Evolutionary conservation across 2,329 filamentous ascomycete species (phyloP), one percentile per base, ranked within the genome.

Genomic region (Xylariaceae sp.): DNA sequence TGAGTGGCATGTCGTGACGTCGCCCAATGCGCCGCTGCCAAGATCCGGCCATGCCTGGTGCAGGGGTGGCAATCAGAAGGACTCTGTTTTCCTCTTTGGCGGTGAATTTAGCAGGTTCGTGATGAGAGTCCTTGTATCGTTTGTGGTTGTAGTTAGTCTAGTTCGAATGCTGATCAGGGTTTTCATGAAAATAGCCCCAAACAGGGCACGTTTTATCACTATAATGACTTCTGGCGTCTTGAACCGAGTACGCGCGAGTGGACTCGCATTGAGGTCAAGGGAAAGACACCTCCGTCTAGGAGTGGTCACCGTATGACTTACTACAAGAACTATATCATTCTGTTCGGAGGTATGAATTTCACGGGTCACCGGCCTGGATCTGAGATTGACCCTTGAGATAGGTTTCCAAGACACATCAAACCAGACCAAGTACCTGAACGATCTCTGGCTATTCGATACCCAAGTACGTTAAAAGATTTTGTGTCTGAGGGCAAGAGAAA

Each of bases 141-240:
- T 6, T 34, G 10, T 42, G 57, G 34, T n/a, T 37, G 11, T 39
- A 35, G 42, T n/a, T n/a, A 17, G 10, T 56, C 37, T 23, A 56
- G 15, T 18, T 30, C 55, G 4, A 51, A 59, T 56, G 34, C 62
- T 63, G 50, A 63, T 55, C 7, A 17, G 37, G 56, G 17, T 35
- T 9, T 55, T n/a, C 30, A 58, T 30, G 23, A 30, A 4, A 30
- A 30, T 55, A 64, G 63, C 55, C 63, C 63, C 18, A 64, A 64
- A 53, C 63, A 64, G 75, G 94, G 94, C 3, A 97, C 93, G 0
- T 99, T 99, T 71, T 97, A 99, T 74, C 94, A 99, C 75, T 99
- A 99, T 77, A 96, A 96, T 70, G 94, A 97, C 76, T 97, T 99
- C 73, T 99, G 94, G 93, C 83, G 88, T 53, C 82, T 97, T 49